Evolutionary conservation across 2,329 filamentous ascomycete species (phyloP).

Genomic region (Phyllosticta ampelicida): DNA sequence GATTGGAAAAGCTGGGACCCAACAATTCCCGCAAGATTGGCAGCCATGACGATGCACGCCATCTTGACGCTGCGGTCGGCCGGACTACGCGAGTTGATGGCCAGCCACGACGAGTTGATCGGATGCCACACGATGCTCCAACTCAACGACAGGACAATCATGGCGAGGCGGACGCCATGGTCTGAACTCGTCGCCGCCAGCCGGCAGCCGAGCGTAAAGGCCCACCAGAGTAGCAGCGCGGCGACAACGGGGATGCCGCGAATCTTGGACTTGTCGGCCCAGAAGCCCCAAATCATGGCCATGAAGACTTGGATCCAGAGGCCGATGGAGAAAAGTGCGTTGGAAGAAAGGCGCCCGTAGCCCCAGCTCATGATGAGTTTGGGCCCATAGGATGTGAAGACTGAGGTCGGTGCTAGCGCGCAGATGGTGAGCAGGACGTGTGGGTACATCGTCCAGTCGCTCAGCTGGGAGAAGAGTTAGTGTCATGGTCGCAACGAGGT

Average conservation of each 20-base stretch:
- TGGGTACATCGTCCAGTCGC: slow-evolving; percentile 22
- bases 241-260: slow-evolving; percentile 5
- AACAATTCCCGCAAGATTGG: slow-evolving; percentile 14
- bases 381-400: slow-evolving; percentile 23
- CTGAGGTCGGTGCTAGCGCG: slow-evolving; percentile 22
- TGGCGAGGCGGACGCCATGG: slow-evolving; percentile 1
- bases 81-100: slow-evolving; percentile 13
- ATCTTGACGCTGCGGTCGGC: slow-evolving; percentile 14
- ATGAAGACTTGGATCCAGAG: slow-evolving; percentile 19
- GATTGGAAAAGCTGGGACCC: slow-evolving; percentile 15
- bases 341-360: slow-evolving; percentile 19
- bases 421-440: slow-evolving; percentile 24
- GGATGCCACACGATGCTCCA: slow-evolving; percentile 11
- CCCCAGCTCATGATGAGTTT: slow-evolving; percentile 20
- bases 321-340: slow-evolving; percentile 23
- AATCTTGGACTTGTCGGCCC: slow-evolving; percentile 8
- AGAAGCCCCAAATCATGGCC: slow-evolving; percentile 10
- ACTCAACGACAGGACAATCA: slow-evolving; percentile 8
- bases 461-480: neutral
- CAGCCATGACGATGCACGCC: slow-evolving; percentile 15
- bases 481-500: no score
- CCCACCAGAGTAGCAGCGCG: slow-evolving; percentile 10
- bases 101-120: slow-evolving; percentile 15
- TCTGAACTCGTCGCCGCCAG: neutral
- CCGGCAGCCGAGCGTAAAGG: slow-evolving; percentile 7